These are phyloP conservation scores for Strobilomyces dryophilus DNA, from an alignment of 768 basidiomycete genomes.

Conservation along the genomic window DNA sequence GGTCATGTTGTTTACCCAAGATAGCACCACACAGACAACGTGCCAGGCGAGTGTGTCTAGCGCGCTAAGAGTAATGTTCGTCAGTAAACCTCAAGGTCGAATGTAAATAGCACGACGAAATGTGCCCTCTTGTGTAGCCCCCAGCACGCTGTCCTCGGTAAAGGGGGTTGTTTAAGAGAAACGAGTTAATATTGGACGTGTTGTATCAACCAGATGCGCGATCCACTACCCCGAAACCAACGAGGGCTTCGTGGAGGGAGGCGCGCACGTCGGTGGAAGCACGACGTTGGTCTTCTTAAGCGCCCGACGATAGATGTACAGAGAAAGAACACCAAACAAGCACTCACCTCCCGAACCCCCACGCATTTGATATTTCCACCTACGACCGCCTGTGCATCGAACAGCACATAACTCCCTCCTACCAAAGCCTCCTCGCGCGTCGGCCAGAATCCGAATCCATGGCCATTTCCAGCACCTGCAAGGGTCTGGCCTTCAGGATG, in stretches of 20 bases:
- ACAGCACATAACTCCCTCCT: constrained; percentile 85
- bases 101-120: constrained; percentile 13
- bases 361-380: constrained; percentile 25
- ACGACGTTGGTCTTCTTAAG: constrained; percentile 92
- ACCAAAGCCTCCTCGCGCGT: constrained; percentile 67
- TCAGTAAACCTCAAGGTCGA: constrained; percentile 6
- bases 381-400: constrained; percentile 58
- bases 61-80: constrained; percentile 36
- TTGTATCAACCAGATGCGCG: constrained; percentile 84
- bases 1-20: constrained; percentile 65
- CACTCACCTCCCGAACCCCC: constrained; percentile 46
- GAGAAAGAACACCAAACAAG: constrained; percentile 3
- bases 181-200: constrained; percentile 70
- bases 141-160: constrained; percentile 62
- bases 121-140: constrained; percentile 93
- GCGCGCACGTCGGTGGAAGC: constrained; percentile 50
- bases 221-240: constrained; percentile 40
- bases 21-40: constrained; percentile 84
- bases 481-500: constrained; percentile 80
- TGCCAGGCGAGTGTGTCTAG: constrained; percentile 60
- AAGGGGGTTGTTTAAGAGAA: constrained; percentile 86
- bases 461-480: constrained; percentile 41
- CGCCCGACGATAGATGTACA: constrained; percentile 47
- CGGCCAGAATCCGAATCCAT: constrained; percentile 73
- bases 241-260: constrained; percentile 48